phyloP scores from a whole-genome alignment of 352 stramenopile species.

The Globisporangium sylvaticum region DNA sequence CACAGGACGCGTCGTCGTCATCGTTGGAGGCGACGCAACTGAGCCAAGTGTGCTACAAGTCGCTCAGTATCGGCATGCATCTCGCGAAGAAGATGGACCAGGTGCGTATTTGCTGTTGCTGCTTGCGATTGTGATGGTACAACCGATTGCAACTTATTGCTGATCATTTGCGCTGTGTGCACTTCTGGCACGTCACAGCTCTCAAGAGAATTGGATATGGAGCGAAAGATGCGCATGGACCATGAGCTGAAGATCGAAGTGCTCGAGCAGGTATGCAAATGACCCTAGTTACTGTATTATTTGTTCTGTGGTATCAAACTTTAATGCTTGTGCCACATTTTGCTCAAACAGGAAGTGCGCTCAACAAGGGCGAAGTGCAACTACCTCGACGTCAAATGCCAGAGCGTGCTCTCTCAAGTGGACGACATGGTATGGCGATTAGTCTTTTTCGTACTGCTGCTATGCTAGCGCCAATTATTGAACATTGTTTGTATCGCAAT shows the following conservation, averaged over 20 bases:
- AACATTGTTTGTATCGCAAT: too few species aligned
- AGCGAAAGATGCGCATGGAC: slow-evolving; percentile 26
- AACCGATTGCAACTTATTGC: neutral
- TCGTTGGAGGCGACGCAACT: slow-evolving; percentile 7
- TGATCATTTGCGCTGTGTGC: neutral
- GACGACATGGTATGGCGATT: slow-evolving; percentile 28
- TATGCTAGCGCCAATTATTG: too few species aligned
- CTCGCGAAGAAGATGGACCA: slow-evolving; percentile 29
- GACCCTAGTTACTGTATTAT: neutral
- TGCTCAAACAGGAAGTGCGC: slow-evolving; percentile 26
- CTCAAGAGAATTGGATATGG: slow-evolving; percentile 23
- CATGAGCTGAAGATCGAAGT: slow-evolving; percentile 36
- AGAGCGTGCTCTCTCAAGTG: slow-evolving; percentile 27
- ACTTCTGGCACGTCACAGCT: slow-evolving; percentile 15
- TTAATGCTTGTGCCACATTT: neutral
- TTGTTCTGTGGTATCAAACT: neutral
- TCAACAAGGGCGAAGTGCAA: slow-evolving; percentile 37
- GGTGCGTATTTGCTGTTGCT: slow-evolving; percentile 13
- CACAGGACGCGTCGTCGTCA: neutral
- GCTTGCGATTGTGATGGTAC: neutral
- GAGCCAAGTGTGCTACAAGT: slow-evolving; percentile 40
- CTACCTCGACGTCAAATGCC: slow-evolving; percentile 38
- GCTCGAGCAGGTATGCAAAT: slow-evolving; percentile 19
- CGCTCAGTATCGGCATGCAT: slow-evolving; percentile 27
- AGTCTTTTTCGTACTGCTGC: too few species aligned